These are phyloP conservation scores for Tricholoma furcatifolium DNA, from an alignment of 768 basidiomycete species.

Conservation along the genomic window DNA sequence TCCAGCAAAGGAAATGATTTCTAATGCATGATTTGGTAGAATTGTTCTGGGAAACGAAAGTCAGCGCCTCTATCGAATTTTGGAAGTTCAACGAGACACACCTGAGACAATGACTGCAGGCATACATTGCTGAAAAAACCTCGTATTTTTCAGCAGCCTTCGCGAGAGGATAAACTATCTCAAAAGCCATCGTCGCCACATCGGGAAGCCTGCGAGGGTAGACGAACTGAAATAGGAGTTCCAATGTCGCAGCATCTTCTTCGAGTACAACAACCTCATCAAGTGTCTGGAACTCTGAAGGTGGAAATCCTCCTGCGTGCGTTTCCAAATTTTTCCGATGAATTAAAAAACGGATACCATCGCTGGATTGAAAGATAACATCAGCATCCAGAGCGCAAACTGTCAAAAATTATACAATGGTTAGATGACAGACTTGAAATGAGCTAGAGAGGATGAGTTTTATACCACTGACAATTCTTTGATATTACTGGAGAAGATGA, in stretches of 20 bases:
- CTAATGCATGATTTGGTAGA: neutral
- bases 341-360: neutral
- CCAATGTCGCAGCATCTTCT: neutral
- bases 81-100: neutral
- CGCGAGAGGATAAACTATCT: neutral
- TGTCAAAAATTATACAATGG: neutral
- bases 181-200: neutral
- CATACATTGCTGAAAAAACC: neutral
- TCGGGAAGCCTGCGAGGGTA: neutral
- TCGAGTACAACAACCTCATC: neutral
- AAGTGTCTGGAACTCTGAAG: neutral
- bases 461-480: too few species aligned
- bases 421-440: too few species aligned
- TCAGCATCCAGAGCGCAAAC: neutral
- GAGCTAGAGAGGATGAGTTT: too few species aligned
- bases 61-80: neutral
- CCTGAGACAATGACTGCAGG: neutral
- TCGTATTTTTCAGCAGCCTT: constrained; percentile 3
- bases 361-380: neutral
- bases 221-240: constrained; percentile 1
- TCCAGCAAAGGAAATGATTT: neutral
- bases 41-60: neutral
- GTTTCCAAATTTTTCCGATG: neutral
- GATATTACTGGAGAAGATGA: too few species aligned
- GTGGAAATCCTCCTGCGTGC: neutral